Evolutionary conservation across 78 protist species (phyloP), one percentile per base, ranked within the genome.

Genomic region (Protostelium mycophagum): DNA sequence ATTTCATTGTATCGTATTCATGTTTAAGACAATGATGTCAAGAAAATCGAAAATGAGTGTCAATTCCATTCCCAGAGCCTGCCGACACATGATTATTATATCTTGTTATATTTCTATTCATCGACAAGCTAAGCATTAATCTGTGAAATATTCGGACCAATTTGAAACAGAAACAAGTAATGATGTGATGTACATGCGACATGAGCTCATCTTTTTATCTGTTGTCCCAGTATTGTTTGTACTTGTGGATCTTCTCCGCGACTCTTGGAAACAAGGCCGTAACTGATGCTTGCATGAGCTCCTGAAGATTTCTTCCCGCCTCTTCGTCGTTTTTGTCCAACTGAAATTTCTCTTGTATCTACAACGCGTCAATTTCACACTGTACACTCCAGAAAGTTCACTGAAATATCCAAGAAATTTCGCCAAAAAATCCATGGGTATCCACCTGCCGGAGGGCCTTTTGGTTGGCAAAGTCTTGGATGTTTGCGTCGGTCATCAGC

Each of bases 401-500:
- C 63, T 9, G 34, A 73, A 38, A 10, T 51, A 0, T 9, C 1
- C 88, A 0, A 86, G 25, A n/a, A n/a, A n/a, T n/a, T n/a, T n/a
- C n/a, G n/a, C 28, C 35, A 85, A 29, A 23, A 1, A 0, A 0
- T 23, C 35, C 29, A 5, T 38, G 28, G 29, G 0, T 73, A n/a
- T 84, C n/a, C 5, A 93, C 95, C 92, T 90, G 89, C 36, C 36
- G 35, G 16, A 94, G 90, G 39, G 90, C 89, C 9, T 86, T 89
- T 35, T 94, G 96, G 25, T 88, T 37, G 28, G 93, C 85, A 34
- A 98, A 90, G 36, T 96, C 97, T 0, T 92, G 97, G 39, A 98
- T 94, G 85, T 90, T 95, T 0, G 99, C 97, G 51, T 98, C 98
- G 1, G 91, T 38, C 99, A 98, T 98, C 37, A 98, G 96, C 9